A percentile compares a stretch with the other conserved stretches of the same genome.
Evolutionary conservation across 768 basidiomycete genomes (phyloP).

Genomic region (Mycena alexandri): DNA sequence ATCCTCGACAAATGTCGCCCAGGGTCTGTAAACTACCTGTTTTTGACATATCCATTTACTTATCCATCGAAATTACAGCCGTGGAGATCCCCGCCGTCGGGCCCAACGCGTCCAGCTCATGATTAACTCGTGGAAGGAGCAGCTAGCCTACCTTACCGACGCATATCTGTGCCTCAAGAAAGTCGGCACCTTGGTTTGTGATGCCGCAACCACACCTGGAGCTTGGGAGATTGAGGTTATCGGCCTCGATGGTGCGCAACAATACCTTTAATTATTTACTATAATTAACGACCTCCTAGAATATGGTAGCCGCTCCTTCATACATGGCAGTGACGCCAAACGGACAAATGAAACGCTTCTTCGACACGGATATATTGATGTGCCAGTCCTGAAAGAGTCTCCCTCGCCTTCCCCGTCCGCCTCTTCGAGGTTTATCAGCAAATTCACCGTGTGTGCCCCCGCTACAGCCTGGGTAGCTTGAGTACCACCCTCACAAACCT

Average conservation of each 20-base stretch:
- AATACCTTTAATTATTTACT: background rate
- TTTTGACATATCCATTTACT: background rate
- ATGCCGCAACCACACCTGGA: background rate
- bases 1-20: conserved; percentile 23
- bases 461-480: conserved; percentile 41
- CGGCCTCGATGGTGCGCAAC: background rate
- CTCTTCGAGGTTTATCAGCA: conserved; percentile 43
- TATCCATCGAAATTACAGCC: too few species aligned
- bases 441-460: conserved; percentile 40
- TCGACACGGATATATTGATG: conserved; percentile 18
- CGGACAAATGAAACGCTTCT: conserved; percentile 4
- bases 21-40: background rate
- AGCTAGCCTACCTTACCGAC: background rate
- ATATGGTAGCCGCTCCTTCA: background rate
- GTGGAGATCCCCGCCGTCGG: conserved; percentile 5
- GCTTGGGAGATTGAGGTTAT: background rate
- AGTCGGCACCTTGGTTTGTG: too few species aligned
- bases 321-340: background rate
- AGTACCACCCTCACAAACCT: conserved; percentile 31
- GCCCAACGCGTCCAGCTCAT: background rate
- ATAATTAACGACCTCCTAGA: background rate
- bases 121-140: background rate
- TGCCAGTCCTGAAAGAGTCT: background rate
- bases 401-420: conserved; percentile 36
- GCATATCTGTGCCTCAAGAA: conserved; percentile 11